phyloP scores from a whole-genome alignment of 768 basidiomycete species.

The Tylopilus subfusipes region DNA sequence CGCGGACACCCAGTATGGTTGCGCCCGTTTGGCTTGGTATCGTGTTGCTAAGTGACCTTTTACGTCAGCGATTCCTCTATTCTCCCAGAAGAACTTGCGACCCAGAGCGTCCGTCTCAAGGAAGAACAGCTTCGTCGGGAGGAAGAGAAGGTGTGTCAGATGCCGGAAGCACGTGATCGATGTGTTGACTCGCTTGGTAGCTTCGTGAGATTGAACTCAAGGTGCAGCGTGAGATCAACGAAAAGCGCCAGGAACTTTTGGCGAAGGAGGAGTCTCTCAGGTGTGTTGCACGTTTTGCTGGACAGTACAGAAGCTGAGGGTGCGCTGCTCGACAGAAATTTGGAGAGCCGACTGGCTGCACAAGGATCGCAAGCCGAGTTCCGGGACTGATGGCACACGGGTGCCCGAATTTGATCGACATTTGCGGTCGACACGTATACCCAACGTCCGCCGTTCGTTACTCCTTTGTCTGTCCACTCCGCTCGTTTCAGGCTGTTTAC shows the following conservation, averaged over 20 bases:
- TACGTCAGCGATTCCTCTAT: slow-evolving; percentile 75
- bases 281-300: slow-evolving; percentile 37
- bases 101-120: slow-evolving; percentile 95
- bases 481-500: slow-evolving; percentile 33
- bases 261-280: slow-evolving; percentile 95
- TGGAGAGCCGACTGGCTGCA: slow-evolving; percentile 87
- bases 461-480: slow-evolving; percentile 35
- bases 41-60: slow-evolving; percentile 23
- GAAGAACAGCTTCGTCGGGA: slow-evolving; percentile 97
- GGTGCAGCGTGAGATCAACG: slow-evolving; percentile 96
- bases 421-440: slow-evolving; percentile 33
- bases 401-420: slow-evolving; percentile 21
- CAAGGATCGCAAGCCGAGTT: slow-evolving; percentile 83
- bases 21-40: neutral
- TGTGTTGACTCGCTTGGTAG: slow-evolving; percentile 35
- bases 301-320: neutral
- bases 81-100: slow-evolving; percentile 93
- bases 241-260: slow-evolving; percentile 93
- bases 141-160: slow-evolving; percentile 76
- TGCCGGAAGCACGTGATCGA: neutral
- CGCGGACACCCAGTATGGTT: slow-evolving; percentile 62
- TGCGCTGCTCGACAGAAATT: slow-evolving; percentile 49
- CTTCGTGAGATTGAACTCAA: slow-evolving; percentile 97
- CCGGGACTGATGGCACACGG: slow-evolving; percentile 49
- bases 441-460: slow-evolving; percentile 33